Conservation (phyloP, 2,329 filamentous ascomycete species). For the Botrytis aclada region DNA sequence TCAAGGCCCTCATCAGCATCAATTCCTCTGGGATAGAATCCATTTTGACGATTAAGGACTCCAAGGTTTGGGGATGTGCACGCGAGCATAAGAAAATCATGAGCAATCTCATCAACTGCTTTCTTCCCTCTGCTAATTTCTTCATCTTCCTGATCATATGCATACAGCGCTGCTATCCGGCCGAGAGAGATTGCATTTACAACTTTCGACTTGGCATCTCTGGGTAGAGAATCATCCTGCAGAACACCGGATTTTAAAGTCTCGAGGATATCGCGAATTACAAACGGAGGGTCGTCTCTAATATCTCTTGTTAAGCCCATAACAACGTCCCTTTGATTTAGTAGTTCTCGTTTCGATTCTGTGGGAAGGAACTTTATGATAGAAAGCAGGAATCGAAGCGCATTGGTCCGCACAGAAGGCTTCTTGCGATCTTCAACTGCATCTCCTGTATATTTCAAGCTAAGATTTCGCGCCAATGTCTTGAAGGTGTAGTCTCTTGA, state of each 20-base stretch:
- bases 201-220: conserved; percentile 70
- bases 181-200: conserved; percentile 73
- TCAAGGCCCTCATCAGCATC: conserved; percentile 55
- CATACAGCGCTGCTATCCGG: conserved; percentile 70
- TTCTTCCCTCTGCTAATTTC: conserved; percentile 43
- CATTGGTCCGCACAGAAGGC: conserved; percentile 79
- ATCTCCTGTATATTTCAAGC: conserved; percentile 60
- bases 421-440: conserved; percentile 62
- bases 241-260: conserved; percentile 69
- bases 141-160: conserved; percentile 51
- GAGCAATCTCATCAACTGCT: conserved; percentile 64
- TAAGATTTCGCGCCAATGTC: conserved; percentile 75
- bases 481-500: conserved; percentile 76
- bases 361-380: conserved; percentile 75
- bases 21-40: conserved; percentile 76
- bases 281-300: conserved; percentile 70
- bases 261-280: conserved; percentile 72
- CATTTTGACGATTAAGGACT: conserved; percentile 70
- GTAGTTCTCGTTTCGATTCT: conserved; percentile 75
- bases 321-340: conserved; percentile 70
- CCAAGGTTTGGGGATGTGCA: conserved; percentile 74
- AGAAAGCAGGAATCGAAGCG: conserved; percentile 75
- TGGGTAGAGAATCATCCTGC: conserved; percentile 68
- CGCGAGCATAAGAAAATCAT: conserved; percentile 70
- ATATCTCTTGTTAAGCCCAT: conserved; percentile 72